A percentile compares a stretch with the other conserved stretches of the same genome.
Evolutionary conservation across 179 eudicot genomes (phyloP).

Genomic region (Nepenthes alata): DNA sequence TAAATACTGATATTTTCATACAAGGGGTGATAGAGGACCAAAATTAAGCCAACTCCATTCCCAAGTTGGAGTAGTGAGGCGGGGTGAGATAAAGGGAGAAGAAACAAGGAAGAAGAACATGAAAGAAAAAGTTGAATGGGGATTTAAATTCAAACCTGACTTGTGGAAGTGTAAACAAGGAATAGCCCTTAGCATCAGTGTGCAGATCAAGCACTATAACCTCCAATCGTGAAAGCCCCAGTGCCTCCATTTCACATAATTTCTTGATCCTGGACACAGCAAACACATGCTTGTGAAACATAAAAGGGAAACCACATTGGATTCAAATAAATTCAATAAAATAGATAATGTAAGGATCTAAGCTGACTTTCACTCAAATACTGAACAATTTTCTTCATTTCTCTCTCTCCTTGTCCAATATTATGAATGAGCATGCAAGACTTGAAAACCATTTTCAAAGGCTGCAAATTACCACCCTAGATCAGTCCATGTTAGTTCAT

Average conservation of each 20-base stretch:
- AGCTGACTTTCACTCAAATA: too few species aligned
- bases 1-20: too few species aligned
- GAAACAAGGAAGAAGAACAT: not conserved
- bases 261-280: slow-evolving; percentile 61
- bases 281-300: slow-evolving; percentile 1
- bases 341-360: too few species aligned
- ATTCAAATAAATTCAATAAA: not conserved
- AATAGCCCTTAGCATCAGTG: slow-evolving; percentile 82
- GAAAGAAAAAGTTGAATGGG: not conserved
- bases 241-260: slow-evolving; percentile 69
- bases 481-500: too few species aligned
- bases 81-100: not conserved
- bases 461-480: too few species aligned
- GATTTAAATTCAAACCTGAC: slow-evolving; percentile 46
- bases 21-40: not conserved
- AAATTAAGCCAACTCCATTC: not conserved
- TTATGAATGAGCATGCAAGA: too few species aligned
- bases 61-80: not conserved
- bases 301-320: not conserved
- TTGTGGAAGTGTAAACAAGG: slow-evolving; percentile 78
- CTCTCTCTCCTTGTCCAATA: too few species aligned
- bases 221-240: slow-evolving; percentile 54
- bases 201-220: slow-evolving; percentile 79
- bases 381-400: too few species aligned
- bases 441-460: too few species aligned